phyloP scores from a whole-genome alignment of 2,329 filamentous ascomycete species.

The Chaetomiaceae sp. region DNA sequence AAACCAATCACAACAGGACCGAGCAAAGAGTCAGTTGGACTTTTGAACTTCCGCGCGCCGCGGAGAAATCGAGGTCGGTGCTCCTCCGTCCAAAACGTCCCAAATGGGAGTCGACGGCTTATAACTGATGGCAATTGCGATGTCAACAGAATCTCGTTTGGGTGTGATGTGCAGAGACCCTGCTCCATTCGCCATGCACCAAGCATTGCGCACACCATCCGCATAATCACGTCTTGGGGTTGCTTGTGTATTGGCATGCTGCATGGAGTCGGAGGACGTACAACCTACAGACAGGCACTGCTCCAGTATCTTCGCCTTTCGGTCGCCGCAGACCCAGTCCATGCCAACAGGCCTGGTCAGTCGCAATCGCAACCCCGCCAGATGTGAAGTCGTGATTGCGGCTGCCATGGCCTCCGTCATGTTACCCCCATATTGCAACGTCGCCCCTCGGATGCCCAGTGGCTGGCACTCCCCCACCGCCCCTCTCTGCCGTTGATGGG shows the following conservation, averaged over 20 bases:
- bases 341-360: background rate
- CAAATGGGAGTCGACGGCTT: background rate
- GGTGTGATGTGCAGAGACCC: too few species aligned
- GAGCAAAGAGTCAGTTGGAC: too few species aligned
- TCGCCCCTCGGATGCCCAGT: too few species aligned
- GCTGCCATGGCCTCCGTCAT: background rate
- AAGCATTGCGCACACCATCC: constrained; percentile 16
- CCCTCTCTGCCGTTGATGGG: too few species aligned
- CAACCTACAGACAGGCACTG: too few species aligned
- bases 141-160: background rate
- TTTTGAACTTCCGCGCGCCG: too few species aligned
- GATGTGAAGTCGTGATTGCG: background rate
- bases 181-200: background rate
- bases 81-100: background rate
- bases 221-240: constrained; percentile 21
- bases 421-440: too few species aligned
- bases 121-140: background rate
- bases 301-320: too few species aligned
- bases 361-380: background rate
- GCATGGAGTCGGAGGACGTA: background rate
- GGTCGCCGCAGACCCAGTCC: background rate
- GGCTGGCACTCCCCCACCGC: too few species aligned
- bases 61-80: background rate
- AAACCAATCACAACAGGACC: background rate
- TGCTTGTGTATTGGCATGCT: background rate